These are phyloP conservation scores for Oryza glumipatula DNA, from an alignment of 176 grass and related monocot species.

Conservation along the genomic window DNA sequence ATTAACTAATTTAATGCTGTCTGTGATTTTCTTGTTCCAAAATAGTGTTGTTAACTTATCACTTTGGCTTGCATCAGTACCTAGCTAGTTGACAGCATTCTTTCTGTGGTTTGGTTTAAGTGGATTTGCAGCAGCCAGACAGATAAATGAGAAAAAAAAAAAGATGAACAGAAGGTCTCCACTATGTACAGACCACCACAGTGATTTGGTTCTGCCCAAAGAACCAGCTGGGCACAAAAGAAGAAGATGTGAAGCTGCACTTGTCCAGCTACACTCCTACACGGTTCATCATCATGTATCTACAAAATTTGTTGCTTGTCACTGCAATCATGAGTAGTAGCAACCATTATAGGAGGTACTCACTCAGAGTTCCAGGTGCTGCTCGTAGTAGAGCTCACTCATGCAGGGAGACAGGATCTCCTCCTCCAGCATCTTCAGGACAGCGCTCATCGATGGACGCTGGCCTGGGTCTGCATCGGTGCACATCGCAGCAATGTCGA, in stretches of 20 bases:
- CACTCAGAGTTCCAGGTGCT: constrained; percentile 72
- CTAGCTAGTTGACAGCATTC: too few species aligned
- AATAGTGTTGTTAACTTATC: not conserved
- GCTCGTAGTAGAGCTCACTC: constrained; percentile 75
- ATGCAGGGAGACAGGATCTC: constrained; percentile 85
- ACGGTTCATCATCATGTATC: constrained; percentile 37
- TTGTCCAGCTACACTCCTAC: constrained; percentile 39
- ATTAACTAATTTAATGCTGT: not conserved
- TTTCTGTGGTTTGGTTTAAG: not conserved
- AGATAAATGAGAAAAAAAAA: too few species aligned
- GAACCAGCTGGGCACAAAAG: constrained; percentile 34
- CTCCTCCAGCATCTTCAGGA: constrained; percentile 94
- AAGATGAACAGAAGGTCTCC: not conserved
- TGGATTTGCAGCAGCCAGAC: not conserved
- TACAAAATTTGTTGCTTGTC: constrained; percentile 37
- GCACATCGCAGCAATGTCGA: constrained; percentile 96
- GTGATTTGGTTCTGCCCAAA: constrained; percentile 29
- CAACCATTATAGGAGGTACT: not conserved
- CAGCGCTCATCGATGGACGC: constrained; percentile 76
- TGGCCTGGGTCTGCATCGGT: constrained; percentile 67
- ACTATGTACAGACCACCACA: constrained; percentile 35
- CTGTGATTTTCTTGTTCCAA: not conserved
- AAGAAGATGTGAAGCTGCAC: constrained; percentile 6
- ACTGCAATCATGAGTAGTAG: not conserved
- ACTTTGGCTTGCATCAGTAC: not conserved